These are phyloP conservation scores for Ascochyta koolunga DNA, from an alignment of 2,329 filamentous ascomycete genomes.

Conservation along the genomic window DNA sequence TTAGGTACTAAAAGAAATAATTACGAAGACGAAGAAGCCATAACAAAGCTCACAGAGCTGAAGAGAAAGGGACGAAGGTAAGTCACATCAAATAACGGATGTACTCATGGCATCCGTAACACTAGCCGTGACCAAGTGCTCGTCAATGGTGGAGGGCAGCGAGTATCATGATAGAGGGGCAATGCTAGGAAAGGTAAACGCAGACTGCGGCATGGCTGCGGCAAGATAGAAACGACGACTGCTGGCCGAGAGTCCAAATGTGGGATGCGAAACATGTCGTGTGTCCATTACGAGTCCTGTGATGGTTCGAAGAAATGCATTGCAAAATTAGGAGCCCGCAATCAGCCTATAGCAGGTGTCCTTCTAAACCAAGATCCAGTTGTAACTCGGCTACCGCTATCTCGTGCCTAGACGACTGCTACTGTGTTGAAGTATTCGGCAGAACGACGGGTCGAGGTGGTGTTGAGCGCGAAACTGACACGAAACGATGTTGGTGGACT, in stretches of 20 bases:
- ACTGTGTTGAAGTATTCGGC: not conserved
- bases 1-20: slow-evolving; percentile 2
- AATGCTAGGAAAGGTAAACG: slow-evolving; percentile 15
- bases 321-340: not conserved
- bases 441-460: not conserved
- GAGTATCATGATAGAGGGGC: slow-evolving; percentile 14
- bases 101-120: slow-evolving; percentile 3
- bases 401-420: not conserved
- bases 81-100: not conserved
- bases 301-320: slow-evolving; percentile 5
- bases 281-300: slow-evolving; percentile 7
- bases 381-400: too few species aligned
- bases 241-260: slow-evolving; percentile 13
- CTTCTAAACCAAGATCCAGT: not conserved
- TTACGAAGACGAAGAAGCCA: slow-evolving; percentile 2
- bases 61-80: not conserved
- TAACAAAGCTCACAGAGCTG: slow-evolving; percentile 10
- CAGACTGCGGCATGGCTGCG: slow-evolving; percentile 28
- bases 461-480: slow-evolving; percentile 15
- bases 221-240: slow-evolving; percentile 28
- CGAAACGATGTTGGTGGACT: slow-evolving; percentile 10
- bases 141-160: slow-evolving; percentile 11
- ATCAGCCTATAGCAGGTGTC: not conserved
- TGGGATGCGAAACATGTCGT: slow-evolving; percentile 23
- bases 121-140: slow-evolving; percentile 9